These are phyloP conservation scores for Citrus medica DNA, from an alignment of 345 rosid genomes.

Conservation along the genomic window DNA sequence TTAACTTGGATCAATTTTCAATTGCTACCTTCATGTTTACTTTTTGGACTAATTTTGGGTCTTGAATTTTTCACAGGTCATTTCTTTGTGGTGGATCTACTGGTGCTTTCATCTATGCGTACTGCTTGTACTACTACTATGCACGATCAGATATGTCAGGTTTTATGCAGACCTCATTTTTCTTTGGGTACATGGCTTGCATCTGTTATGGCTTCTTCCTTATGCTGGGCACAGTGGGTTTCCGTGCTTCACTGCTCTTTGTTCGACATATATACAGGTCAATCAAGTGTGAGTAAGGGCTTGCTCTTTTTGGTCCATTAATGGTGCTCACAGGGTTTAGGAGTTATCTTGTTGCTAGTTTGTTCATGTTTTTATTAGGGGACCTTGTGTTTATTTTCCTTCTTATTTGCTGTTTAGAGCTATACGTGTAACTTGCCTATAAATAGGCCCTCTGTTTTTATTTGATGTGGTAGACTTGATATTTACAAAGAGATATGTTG, in stretches of 20 bases:
- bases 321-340: neutral
- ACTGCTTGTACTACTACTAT: slow-evolving; percentile 73
- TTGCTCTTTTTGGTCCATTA: slow-evolving; percentile 9
- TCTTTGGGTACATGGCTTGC: slow-evolving; percentile 90
- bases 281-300: slow-evolving; percentile 68
- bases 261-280: slow-evolving; percentile 81
- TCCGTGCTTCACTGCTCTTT: slow-evolving; percentile 66
- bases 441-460: neutral
- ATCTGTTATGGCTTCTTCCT: slow-evolving; percentile 84
- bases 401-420: neutral
- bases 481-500: neutral
- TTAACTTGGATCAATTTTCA: neutral
- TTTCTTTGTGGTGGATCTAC: slow-evolving; percentile 87
- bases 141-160: slow-evolving; percentile 85
- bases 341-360: neutral
- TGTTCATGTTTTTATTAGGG: neutral
- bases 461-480: neutral
- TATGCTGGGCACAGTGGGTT: slow-evolving; percentile 77
- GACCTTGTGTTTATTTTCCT: too few relatives aligned
- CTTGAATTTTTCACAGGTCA: slow-evolving; percentile 40
- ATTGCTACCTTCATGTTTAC: neutral
- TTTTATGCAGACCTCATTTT: slow-evolving; percentile 85
- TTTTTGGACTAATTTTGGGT: neutral
- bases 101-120: slow-evolving; percentile 64
- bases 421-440: neutral